These are phyloP conservation scores for Leccinum huronense DNA, from an alignment of 1,284 basidiomycete species.

Conservation along the genomic window DNA sequence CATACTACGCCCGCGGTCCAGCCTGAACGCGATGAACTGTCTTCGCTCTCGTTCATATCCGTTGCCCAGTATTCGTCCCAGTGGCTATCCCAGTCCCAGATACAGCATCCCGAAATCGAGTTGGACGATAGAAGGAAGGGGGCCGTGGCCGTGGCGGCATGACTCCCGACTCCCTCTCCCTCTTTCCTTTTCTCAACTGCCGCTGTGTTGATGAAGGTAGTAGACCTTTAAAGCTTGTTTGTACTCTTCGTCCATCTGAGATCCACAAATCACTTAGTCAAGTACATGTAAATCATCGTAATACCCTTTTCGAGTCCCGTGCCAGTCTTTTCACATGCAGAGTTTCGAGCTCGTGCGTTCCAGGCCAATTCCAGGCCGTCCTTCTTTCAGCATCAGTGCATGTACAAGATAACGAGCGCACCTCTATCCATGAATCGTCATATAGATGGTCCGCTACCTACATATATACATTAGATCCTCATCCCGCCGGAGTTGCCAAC, in stretches of 20 bases:
- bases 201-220: background rate
- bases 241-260: background rate
- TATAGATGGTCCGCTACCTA: background rate
- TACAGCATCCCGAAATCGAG: conserved; percentile 3
- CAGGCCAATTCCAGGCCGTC: too few species aligned
- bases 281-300: background rate
- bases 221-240: background rate
- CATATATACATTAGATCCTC: conserved; percentile 12
- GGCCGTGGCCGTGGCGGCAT: background rate
- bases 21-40: background rate
- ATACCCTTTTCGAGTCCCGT: background rate
- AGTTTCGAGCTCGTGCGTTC: background rate
- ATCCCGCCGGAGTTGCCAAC: conserved; percentile 3
- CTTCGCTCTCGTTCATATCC: background rate
- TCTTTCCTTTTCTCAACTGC: background rate
- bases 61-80: background rate
- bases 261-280: background rate
- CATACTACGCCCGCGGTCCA: conserved; percentile 19
- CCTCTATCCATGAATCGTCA: background rate
- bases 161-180: background rate
- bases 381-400: too few species aligned
- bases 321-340: too few species aligned
- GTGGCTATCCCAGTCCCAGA: background rate
- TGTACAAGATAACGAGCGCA: too few species aligned
- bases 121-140: background rate